Evolutionary conservation across 2,329 filamentous ascomycete species (phyloP), one percentile per base, ranked within the genome.

Genomic region (Ophiostoma sp.): DNA sequence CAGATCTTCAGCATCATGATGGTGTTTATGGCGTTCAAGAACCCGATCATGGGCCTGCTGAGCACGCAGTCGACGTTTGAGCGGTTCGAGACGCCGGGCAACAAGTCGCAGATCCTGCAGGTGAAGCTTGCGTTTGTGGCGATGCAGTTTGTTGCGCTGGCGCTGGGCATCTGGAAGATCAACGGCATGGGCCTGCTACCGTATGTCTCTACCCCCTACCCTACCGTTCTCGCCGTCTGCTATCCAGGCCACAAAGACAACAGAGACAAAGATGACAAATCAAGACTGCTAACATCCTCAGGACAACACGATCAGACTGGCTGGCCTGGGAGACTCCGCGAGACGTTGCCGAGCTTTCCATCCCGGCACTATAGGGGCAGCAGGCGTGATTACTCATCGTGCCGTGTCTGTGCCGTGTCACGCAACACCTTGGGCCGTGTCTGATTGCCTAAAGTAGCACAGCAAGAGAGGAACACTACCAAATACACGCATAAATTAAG

Each of bases 1-100:
- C 95, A 99, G 79, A 98, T 99, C 75, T 99, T 99, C 84, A 96
- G 91, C 81, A 98, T 99, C 81, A 98, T 98, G 93, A 99, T 98
- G 94, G 94, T 98, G 23, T 94, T 94, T 77, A 98, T 97, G 91
- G 89, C 96, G 65, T 99, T 99, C 86, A 98, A 98, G 84, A 96
- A 92, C 75, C 95, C 95, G 11, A 86, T 99, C 72, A 87, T 92
- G 80, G 95, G 94, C 44, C 82, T 98, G 65, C 81, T 96, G 72
- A 87, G 84, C 75, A 94, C 94, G 67, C 93, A 95, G 77, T 87
- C 89, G 77, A 92, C 91, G n/a, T 98, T 99, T 79, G 88, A 92
- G 77, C 90, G 90, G 73, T 96, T 96, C 80, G 93, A 97, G 79
- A 94, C 92, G 27, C 89, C 93, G 69, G 88, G 86, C 44, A 97